Base-by-base conservation (phyloP, 2,329 filamentous ascomycete genomes). In the Exophiala viscosa region DNA sequence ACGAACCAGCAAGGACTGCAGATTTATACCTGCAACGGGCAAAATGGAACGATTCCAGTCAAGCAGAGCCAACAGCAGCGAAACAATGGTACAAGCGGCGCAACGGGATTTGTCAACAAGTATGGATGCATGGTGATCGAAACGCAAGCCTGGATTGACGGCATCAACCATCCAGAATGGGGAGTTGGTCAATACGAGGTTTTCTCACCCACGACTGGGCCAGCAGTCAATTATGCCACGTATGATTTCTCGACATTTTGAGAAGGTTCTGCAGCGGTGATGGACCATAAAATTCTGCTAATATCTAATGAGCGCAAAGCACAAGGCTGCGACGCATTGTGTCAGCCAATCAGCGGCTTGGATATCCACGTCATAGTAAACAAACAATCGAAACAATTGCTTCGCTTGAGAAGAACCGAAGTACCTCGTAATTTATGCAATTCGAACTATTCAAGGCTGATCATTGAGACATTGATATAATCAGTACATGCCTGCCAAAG, bases 141-240 rank as follows among this genome's bases (percentile, higher is more conserved):
- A 74, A 88, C 93, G 10, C 83, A 96, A 76, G 90, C 93, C 69
- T 96, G 84, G 82, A 95, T 96, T 65, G 91, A 95, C 67, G 90
- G 80, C 20, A 93, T 97, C 73, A 96, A 96, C 73, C 82, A 95
- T 63, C 91, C 91, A 0, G 82, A 90, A 70, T 96, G 92, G 92
- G 83, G 83, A 54, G 81, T 91, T 50, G 71, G 64, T 28, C 50
- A 64, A 1, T 68, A 67, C 57, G 70, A 74, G 40, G 65, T 76
- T 55, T 74, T 68, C 55, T 67, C 69, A 6, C 69, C 71, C 11
- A 63, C 66, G 20, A 68, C 70, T 38, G 67, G 62, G 1, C 72
- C 73, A 8, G 66, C 66, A 4, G 58, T 75, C 14, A 75, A 74
- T 60, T 69, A 64, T 64, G 72, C 72, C 47, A 73, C 69, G 4